Evolutionary conservation across 2,329 filamentous ascomycete species (phyloP), one percentile per base, ranked within the genome.

Genomic region (Colletotrichum filicis): DNA sequence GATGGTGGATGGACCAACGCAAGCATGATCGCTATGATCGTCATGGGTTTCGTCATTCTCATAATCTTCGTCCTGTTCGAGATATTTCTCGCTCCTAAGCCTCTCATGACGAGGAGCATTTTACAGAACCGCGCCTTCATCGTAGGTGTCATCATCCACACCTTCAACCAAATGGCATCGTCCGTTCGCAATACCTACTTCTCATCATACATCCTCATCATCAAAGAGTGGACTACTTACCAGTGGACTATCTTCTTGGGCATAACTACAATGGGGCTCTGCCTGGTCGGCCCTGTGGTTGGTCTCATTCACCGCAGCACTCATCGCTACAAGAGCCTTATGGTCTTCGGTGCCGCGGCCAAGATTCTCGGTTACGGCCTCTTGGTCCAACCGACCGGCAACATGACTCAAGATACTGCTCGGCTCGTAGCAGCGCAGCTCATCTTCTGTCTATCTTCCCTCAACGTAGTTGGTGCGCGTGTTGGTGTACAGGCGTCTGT

Each of bases 251-350:
- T 84, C 32, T 85, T 85, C 76, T 58, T 83, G 11, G 80, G 80
- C 22, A 80, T 80, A 72, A 83, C 82, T 1, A 85, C 82, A 24
- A 80, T 85, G 76, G 80, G 79, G 0, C 80, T 86, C 22, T 79
- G 81, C 53, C 52, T 85, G 5, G 53, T 84, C 4, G 79, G 83
- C 0, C 83, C 82, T 3, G 46, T 85, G 12, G 80, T 80, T 28
- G 81, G 81, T 53, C 75, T 82, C 12, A 75, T 82, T 32, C 83
- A 85, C 35, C 75, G 80, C 0, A 55, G 62, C 26, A 82, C 83
- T 0, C 84, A 85, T 67, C 79, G 83, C 1, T 86, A 85, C 81
- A 85, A 85, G 78, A 75, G 78, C 8, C 66, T 85, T 22, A 82
- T 82, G 81, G 70, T 85, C 32, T 76, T 84, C 46, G 84, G 83